phyloP scores from a whole-genome alignment of 768 basidiomycete species.

The Flagelloscypha sp. region DNA sequence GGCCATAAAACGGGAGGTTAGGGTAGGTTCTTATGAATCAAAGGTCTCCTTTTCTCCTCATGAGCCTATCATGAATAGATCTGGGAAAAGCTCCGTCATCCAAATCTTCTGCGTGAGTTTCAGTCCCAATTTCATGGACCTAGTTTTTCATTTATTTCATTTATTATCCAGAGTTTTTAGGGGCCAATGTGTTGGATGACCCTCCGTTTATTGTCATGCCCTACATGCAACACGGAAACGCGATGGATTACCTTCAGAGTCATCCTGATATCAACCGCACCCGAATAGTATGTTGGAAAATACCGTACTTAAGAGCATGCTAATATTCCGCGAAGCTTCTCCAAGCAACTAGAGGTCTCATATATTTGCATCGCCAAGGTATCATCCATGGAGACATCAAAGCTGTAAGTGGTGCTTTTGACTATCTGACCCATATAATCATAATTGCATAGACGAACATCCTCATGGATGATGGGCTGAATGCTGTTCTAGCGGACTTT shows the following conservation, averaged over 20 bases:
- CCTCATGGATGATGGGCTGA: slow-evolving; percentile 8
- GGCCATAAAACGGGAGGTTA: too few relatives aligned
- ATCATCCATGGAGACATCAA: slow-evolving; percentile 14
- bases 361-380: slow-evolving; percentile 8
- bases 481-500: slow-evolving; percentile 11
- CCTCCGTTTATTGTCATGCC: slow-evolving; percentile 13
- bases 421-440: background rate
- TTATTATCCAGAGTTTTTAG: slow-evolving; percentile 10
- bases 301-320: background rate
- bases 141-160: background rate
- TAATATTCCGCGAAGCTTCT: slow-evolving; percentile 2
- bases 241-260: slow-evolving; percentile 5
- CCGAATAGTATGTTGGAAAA: slow-evolving; percentile 12
- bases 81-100: slow-evolving; percentile 10
- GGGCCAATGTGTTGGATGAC: slow-evolving; percentile 10
- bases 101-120: slow-evolving; percentile 7
- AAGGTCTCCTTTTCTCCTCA: too few relatives aligned
- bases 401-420: background rate
- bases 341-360: slow-evolving; percentile 4
- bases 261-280: slow-evolving; percentile 6
- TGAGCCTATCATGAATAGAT: slow-evolving; percentile 5
- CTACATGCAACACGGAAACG: slow-evolving; percentile 9
- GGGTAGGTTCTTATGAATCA: too few relatives aligned
- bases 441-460: slow-evolving; percentile 5
- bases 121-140: background rate